Percentiles rank a stretch among this genome's conserved stretches.
phyloP scores from a whole-genome alignment of 1,284 basidiomycete species.

The Pyrrhoderma noxium region DNA sequence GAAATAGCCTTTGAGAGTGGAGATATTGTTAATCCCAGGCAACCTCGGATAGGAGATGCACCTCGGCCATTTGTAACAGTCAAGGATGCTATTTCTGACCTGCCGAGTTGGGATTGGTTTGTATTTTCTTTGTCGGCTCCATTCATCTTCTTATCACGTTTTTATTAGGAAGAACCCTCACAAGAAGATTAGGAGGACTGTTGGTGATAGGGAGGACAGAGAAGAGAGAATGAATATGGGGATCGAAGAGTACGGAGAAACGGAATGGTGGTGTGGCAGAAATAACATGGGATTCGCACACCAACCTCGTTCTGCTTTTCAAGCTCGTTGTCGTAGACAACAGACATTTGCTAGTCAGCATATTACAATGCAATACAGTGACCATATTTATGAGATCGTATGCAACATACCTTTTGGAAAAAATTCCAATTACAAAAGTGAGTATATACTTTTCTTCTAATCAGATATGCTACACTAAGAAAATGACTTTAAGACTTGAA shows the following conservation, averaged over 20 bases:
- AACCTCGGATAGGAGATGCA: slow-evolving; percentile 38
- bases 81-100: slow-evolving; percentile 61
- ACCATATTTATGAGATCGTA: slow-evolving; percentile 35
- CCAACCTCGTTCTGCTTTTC: slow-evolving; percentile 46
- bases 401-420: slow-evolving; percentile 44
- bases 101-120: slow-evolving; percentile 67
- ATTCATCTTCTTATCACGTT: neutral
- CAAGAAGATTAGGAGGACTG: slow-evolving; percentile 3
- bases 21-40: slow-evolving; percentile 38
- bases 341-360: slow-evolving; percentile 45
- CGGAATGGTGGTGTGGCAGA: neutral
- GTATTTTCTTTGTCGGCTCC: neutral
- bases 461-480: neutral
- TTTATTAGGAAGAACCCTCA: slow-evolving; percentile 33
- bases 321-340: slow-evolving; percentile 34
- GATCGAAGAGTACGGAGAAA: slow-evolving; percentile 1
- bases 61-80: slow-evolving; percentile 49
- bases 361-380: slow-evolving; percentile 34
- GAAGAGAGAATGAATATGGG: neutral
- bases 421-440: slow-evolving; percentile 54
- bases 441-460: slow-evolving; percentile 13
- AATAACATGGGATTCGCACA: slow-evolving; percentile 30
- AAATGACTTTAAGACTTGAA: slow-evolving; percentile 23
- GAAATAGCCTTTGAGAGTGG: slow-evolving; percentile 41
- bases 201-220: neutral